These are phyloP conservation scores for Globisporangium cylindrosporum DNA, from an alignment of 352 stramenopile species.

Conservation along the genomic window DNA sequence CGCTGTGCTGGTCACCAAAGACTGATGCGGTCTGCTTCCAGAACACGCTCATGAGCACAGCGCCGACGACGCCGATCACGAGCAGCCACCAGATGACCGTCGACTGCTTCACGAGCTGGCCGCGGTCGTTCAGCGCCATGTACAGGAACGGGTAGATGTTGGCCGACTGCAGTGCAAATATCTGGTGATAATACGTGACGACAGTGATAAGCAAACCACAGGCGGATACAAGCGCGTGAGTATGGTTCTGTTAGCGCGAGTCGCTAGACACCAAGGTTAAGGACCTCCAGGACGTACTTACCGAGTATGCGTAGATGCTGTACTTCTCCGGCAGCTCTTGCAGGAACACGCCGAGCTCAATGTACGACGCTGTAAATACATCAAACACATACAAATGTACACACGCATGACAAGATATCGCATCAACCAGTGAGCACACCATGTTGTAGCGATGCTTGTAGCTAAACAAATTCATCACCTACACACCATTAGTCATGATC, in stretches of 20 bases:
- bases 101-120: constrained; percentile 39
- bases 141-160: constrained; percentile 74
- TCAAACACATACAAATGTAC: background rate
- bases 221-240: background rate
- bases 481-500: constrained; percentile 64
- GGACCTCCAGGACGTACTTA: constrained; percentile 12
- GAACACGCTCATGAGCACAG: constrained; percentile 54
- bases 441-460: background rate
- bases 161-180: constrained; percentile 64
- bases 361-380: constrained; percentile 34
- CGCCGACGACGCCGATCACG: constrained; percentile 37
- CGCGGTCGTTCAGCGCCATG: constrained; percentile 49
- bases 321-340: constrained; percentile 59
- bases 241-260: background rate
- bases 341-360: constrained; percentile 58
- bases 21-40: constrained; percentile 48
- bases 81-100: constrained; percentile 62
- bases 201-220: background rate
- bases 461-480: background rate
- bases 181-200: constrained; percentile 20
- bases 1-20: constrained; percentile 50
- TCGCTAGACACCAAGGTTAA: background rate
- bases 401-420: background rate
- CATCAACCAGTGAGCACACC: background rate
- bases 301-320: constrained; percentile 68